Base-by-base conservation (phyloP, 371 early-diverging fungal genomes). In the Coemansia linderi region DNA sequence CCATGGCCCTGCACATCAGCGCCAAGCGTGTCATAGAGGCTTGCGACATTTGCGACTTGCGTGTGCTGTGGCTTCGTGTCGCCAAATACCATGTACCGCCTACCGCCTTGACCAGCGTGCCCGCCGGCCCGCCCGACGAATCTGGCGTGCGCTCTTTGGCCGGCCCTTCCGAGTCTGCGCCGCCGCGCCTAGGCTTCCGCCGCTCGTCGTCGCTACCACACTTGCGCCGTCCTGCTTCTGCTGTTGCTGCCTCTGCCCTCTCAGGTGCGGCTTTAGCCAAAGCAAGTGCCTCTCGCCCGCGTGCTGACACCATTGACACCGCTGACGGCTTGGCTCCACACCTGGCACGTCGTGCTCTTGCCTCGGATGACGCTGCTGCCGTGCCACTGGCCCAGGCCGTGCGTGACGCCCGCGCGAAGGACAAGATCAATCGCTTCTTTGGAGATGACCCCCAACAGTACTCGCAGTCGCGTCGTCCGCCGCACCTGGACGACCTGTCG, bases 351-450 rank as follows among this genome's bases (percentile, higher is more conserved):
- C 58, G 71, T 12, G 15, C 46, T 36, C 54, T 24, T 17, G 72
- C 62, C 33, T 24, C 33, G 15, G 76, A 69, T 3, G 73, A 69
- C 29, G 38, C 37, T 4, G 22, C 50, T 4, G 19, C 54, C 1
- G 54, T 54, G 60, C 39, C 50, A 36, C 24, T 59, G 4, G 43
- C 61, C 8, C 69, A 68, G 58, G 68, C 65, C 8, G 10, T 60
- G 58, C 80, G 73, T 68, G 68, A 80, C 27, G 67, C 72, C 31
- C 72, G 73, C 31, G 65, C 61, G 39, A 63, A 79, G 63, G 82
- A 68, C 56, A 89, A 89, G 68, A 73, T 87, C 24, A 84, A 84
- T 68, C 85, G 85, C 62, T 87, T 89, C 81, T 89, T 89, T 81
- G 89, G 89, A 10, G 87, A 87, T 41, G 88, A 88, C 54, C 69